Evolutionary conservation across 306 rosid species (phyloP), one percentile per base, ranked within the genome.

Genomic region (Cicer judaicum): DNA sequence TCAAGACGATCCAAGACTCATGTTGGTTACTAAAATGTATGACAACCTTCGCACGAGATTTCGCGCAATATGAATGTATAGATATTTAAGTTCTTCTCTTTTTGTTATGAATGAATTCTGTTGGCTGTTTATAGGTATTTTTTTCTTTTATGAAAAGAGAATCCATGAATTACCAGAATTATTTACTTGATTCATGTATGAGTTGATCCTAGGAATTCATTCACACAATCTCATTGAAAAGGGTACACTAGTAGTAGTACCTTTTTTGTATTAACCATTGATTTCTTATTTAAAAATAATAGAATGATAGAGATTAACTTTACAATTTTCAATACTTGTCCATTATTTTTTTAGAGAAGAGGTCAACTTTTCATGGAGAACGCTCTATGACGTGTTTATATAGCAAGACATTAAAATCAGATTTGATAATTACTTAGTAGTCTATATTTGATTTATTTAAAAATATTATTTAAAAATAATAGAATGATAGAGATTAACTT

Each of bases 1-100:
- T 15, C 86, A 73, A 71, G 92, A 92, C 50, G 99, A 94, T 83
- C 90, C 95, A 18, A 86, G 99, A 64, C 89, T 92, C n/a, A 0
- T 82, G 19, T 60, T 70, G 62, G 99, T 92, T 46, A 48, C 87
- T 56, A 76, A 49, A 72, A 83, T 49, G 40, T 82, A 75, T 2
- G 73, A 87, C 15, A 85, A 82, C 41, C 76, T 85, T 47, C 78
- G 79, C 1, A 0, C 0, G 19, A 93, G 93, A 80, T 74, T 68
- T 16, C 75, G 81, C 72, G 18, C 55, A 57, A 24, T 65, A 1
- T 8, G 48, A 71, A 21, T 64, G 68, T 53, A 67, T 49, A 67
- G 77, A 66, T 49, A 41, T 18, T 56, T 41, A 34, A 21, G 36
- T 40, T 41, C 55, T 47, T 54, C 24, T 70, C 48, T 36, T 15